Percentiles rank a stretch among this genome's conserved stretches.
phyloP scores from a whole-genome alignment of 345 rosid genomes.

The Schrenkiella parvula region DNA sequence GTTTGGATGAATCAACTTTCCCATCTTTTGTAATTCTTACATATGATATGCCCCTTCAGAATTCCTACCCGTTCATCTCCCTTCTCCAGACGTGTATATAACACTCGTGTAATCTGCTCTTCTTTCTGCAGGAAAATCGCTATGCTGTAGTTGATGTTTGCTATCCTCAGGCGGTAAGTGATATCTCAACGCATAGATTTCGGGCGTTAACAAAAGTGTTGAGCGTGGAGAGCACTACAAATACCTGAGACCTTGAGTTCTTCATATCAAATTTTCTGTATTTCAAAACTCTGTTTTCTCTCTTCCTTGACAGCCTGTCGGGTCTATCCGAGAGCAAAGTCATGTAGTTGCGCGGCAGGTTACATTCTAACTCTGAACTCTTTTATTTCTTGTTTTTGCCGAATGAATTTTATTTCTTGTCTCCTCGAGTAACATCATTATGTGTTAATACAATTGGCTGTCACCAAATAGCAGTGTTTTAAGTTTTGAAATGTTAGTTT shows the following conservation, averaged over 20 bases:
- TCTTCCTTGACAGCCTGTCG: slow-evolving; percentile 64
- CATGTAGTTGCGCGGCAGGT: slow-evolving; percentile 84
- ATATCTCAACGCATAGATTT: neutral
- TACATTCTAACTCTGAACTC: slow-evolving; percentile 1
- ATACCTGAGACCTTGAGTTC: slow-evolving; percentile 2
- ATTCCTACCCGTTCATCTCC: neutral
- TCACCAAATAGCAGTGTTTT: neutral
- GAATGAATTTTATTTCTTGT: neutral
- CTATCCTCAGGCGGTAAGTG: slow-evolving; percentile 75
- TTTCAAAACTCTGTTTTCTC: neutral
- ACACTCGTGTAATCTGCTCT: neutral
- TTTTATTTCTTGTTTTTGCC: too few species aligned
- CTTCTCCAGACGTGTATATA: neutral
- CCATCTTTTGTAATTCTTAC: neutral
- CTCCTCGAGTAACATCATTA: neutral
- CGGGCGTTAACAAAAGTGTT: neutral
- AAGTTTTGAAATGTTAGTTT: neutral
- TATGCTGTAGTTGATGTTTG: slow-evolving; percentile 82
- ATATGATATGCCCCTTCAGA: neutral
- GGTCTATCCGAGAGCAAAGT: slow-evolving; percentile 82
- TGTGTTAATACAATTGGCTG: slow-evolving; percentile 1
- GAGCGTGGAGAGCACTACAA: neutral
- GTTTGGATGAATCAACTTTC: neutral
- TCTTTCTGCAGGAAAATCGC: slow-evolving; percentile 80
- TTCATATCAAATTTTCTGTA: neutral